phyloP scores from a whole-genome alignment of 2,329 filamentous ascomycete genomes.

The Pseudonectria foliicola region DNA sequence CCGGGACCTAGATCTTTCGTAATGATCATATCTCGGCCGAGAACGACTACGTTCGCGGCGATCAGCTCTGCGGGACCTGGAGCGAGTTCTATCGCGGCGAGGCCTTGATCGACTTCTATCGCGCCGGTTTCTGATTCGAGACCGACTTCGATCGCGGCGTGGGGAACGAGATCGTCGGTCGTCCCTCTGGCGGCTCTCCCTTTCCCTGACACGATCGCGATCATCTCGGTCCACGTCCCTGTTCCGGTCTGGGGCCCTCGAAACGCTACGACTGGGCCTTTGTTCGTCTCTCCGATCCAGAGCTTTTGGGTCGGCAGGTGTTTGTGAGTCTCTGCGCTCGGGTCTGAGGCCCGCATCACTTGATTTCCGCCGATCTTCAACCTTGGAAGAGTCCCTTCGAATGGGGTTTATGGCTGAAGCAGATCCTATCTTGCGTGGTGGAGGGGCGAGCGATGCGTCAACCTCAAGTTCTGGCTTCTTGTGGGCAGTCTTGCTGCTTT shows the following conservation, averaged over 20 bases:
- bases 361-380: constrained; percentile 33
- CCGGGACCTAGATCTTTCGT: constrained; percentile 29
- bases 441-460: constrained; percentile 48
- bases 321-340: constrained; percentile 29
- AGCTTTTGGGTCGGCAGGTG: constrained; percentile 21
- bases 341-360: constrained; percentile 24
- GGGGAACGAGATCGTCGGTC: constrained; percentile 35
- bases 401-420: constrained; percentile 55
- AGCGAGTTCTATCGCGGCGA: constrained; percentile 33
- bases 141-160: constrained; percentile 27
- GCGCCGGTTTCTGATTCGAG: constrained; percentile 26
- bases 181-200: constrained; percentile 24
- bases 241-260: constrained; percentile 22
- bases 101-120: constrained; percentile 30
- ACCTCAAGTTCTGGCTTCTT: constrained; percentile 50
- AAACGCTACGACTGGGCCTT: constrained; percentile 26
- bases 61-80: constrained; percentile 28
- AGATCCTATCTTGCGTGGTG: constrained; percentile 44
- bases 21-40: constrained; percentile 25
- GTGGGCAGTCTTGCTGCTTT: constrained; percentile 43
- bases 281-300: constrained; percentile 22
- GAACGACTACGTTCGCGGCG: constrained; percentile 28
- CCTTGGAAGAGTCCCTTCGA: constrained; percentile 37
- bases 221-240: constrained; percentile 12
- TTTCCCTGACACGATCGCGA: constrained; percentile 21